These are phyloP conservation scores for Zasmidium citrigriseum DNA, from an alignment of 2,329 filamentous ascomycete genomes.

Conservation along the genomic window DNA sequence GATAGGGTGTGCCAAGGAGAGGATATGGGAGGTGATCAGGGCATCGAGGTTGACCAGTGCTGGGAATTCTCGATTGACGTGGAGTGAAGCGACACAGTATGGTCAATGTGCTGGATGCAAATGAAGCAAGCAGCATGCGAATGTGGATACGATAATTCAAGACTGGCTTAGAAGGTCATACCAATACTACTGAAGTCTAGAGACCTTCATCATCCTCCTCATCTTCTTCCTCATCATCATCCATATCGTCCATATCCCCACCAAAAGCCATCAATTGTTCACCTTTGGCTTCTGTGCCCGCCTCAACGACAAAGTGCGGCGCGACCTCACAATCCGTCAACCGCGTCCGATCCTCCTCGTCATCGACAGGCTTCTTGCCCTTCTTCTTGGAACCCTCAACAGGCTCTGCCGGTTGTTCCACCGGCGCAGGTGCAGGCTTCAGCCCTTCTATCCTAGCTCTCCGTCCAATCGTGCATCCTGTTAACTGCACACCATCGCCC, in stretches of 20 bases:
- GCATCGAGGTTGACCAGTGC: neutral
- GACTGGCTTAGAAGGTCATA: neutral
- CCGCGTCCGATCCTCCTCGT: conserved; percentile 47
- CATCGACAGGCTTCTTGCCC: conserved; percentile 42
- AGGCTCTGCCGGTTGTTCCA: conserved; percentile 9
- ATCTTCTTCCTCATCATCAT: conserved; percentile 30
- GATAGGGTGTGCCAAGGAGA: neutral
- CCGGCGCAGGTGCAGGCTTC: conserved; percentile 17
- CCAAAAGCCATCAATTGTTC: conserved; percentile 62
- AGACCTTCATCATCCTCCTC: conserved; percentile 16
- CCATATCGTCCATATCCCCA: conserved; percentile 39
- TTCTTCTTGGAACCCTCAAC: conserved; percentile 46
- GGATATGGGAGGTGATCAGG: neutral
- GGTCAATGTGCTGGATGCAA: no score
- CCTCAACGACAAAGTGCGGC: conserved; percentile 78
- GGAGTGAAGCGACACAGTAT: neutral
- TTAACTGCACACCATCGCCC: conserved; percentile 80
- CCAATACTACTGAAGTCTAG: neutral
- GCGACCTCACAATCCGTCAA: conserved; percentile 91
- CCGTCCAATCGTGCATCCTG: conserved; percentile 82
- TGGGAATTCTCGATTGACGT: neutral
- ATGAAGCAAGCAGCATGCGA: no score
- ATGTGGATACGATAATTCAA: no score
- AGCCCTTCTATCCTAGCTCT: conserved; percentile 76
- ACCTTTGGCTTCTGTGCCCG: conserved; percentile 67